phyloP scores from a whole-genome alignment of 2,329 filamentous ascomycete genomes.

The Diaporthe capsici region DNA sequence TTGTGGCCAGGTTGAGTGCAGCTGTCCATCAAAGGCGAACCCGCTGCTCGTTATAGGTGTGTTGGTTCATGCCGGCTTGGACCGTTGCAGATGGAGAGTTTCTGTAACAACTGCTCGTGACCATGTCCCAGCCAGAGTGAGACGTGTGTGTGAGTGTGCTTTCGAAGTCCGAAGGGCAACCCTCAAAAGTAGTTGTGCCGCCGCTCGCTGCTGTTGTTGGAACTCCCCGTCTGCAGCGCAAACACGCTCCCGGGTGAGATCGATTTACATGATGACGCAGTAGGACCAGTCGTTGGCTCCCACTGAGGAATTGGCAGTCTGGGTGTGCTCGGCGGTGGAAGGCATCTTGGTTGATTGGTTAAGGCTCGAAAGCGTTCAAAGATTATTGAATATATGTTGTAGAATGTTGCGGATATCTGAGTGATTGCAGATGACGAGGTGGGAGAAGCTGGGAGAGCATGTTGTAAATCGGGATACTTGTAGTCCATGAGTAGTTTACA shows the following conservation, averaged over 20 bases:
- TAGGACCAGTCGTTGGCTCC: constrained; percentile 48
- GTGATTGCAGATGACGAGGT: constrained; percentile 45
- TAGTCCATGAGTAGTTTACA: constrained; percentile 7
- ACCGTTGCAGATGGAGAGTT: background rate
- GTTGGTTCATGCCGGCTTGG: background rate
- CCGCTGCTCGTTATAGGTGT: background rate
- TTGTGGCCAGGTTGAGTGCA: background rate
- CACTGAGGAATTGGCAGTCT: constrained; percentile 48
- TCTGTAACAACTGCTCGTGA: background rate
- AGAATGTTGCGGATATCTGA: constrained; percentile 41
- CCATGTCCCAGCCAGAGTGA: background rate
- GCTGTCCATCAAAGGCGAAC: constrained; percentile 9
- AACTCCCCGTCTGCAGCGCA: constrained; percentile 23
- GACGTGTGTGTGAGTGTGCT: background rate
- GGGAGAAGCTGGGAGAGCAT: constrained; percentile 33
- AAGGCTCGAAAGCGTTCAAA: constrained; percentile 29
- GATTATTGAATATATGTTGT: constrained; percentile 39
- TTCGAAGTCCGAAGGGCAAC: background rate
- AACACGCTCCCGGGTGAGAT: constrained; percentile 9
- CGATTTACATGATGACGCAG: constrained; percentile 53
- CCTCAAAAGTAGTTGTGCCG: constrained; percentile 22
- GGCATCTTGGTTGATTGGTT: constrained; percentile 49
- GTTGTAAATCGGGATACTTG: constrained; percentile 44
- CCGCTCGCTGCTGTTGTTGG: background rate
- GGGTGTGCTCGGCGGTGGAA: constrained; percentile 48